Conservation (phyloP, 129 eudicot genomes). For the Saussurea involucrata region DNA sequence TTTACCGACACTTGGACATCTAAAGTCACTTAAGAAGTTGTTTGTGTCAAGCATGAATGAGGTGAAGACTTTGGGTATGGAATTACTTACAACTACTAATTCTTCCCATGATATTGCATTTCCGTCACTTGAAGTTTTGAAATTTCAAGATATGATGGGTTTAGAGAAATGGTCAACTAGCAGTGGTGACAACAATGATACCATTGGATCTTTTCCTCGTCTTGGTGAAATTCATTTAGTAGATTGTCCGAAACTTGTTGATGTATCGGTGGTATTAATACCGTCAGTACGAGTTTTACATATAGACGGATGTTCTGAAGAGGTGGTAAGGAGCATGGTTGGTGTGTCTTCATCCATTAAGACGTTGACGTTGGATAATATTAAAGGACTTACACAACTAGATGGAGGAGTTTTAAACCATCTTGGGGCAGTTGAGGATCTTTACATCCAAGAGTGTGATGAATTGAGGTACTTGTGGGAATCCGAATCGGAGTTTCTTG, state of each 20-base stretch:
- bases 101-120: conserved; percentile 10
- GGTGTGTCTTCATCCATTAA: conserved; percentile 1
- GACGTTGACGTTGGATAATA: background rate
- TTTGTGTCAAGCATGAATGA: conserved; percentile 20
- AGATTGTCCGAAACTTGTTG: background rate
- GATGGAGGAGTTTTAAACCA: background rate
- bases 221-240: background rate
- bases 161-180: conserved; percentile 35
- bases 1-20: conserved; percentile 49
- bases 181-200: background rate
- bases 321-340: background rate
- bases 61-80: conserved; percentile 30
- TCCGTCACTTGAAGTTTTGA: conserved; percentile 32
- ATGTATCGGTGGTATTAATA: background rate
- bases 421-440: background rate
- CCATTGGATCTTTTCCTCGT: background rate
- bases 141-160: conserved; percentile 28
- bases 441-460: background rate
- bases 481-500: background rate
- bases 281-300: background rate
- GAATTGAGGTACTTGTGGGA: conserved; percentile 12
- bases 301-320: background rate
- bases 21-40: conserved; percentile 34
- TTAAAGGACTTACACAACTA: conserved; percentile 1
- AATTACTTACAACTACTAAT: conserved; percentile 19